A percentile compares a stretch with the other conserved stretches of the same genome.
These are phyloP conservation scores for Podospora pseudopauciseta DNA, from an alignment of 495 filamentous ascomycete genomes.

Conservation along the genomic window DNA sequence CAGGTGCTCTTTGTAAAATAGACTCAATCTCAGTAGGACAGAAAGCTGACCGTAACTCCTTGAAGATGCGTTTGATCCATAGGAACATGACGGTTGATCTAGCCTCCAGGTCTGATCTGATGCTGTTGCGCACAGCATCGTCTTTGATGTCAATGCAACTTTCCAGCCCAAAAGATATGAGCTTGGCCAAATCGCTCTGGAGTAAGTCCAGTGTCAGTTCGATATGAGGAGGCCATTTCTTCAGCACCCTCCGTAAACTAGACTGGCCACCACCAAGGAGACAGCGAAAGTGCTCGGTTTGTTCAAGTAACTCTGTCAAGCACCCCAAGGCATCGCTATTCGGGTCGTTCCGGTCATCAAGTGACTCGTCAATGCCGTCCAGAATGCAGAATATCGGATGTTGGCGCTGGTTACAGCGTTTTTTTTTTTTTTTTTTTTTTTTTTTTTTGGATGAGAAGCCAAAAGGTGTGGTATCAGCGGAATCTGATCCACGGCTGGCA, in stretches of 20 bases:
- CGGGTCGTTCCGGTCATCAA: neutral
- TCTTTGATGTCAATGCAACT: neutral
- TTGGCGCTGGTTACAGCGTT: neutral
- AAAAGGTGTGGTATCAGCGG: neutral
- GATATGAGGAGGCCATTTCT: neutral
- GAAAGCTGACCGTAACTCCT: neutral
- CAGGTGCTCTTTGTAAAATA: neutral
- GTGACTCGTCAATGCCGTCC: neutral
- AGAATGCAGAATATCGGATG: neutral
- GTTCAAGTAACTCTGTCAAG: neutral
- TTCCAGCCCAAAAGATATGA: neutral
- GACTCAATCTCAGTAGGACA: neutral
- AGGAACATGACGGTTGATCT: neutral
- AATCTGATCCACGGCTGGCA: neutral
- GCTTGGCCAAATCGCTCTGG: neutral
- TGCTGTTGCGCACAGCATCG: neutral
- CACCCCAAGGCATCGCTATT: neutral
- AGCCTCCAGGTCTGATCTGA: neutral
- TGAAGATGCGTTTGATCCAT: neutral
- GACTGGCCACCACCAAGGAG: neutral
- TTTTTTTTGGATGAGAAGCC: neutral
- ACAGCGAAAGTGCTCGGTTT: neutral
- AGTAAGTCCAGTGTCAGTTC: neutral
- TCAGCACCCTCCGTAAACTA: neutral
- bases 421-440: neutral